Conservation (phyloP, 192 early-diverging fungal genomes). For the Linnemannia zychae region DNA sequence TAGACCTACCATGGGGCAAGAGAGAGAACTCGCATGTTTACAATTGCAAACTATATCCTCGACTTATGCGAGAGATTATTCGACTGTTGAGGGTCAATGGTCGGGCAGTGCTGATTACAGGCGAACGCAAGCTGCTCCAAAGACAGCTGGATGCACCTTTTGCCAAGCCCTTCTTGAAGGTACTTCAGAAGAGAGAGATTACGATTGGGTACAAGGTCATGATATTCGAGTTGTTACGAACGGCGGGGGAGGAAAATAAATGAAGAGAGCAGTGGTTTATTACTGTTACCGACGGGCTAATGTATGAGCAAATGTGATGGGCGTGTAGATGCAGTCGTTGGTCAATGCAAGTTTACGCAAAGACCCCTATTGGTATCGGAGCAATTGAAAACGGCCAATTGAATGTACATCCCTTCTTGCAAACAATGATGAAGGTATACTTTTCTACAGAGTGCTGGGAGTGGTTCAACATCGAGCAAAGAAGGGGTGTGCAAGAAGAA, state of each 20-base stretch:
- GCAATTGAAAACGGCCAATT: no score
- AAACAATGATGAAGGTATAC: no score
- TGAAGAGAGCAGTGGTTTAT: neutral
- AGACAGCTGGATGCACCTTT: slow-evolving; percentile 45
- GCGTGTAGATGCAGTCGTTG: no score
- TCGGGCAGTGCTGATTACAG: slow-evolving; percentile 60
- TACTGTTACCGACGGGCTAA: no score
- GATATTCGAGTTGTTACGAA: slow-evolving; percentile 33
- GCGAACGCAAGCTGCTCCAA: slow-evolving; percentile 60
- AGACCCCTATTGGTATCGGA: no score
- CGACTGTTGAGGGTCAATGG: slow-evolving; percentile 43
- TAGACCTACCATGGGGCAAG: slow-evolving; percentile 52
- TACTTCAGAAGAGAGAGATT: slow-evolving; percentile 31
- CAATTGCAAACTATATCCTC: slow-evolving; percentile 62
- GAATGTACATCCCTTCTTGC: no score
- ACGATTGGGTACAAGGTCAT: slow-evolving; percentile 53
- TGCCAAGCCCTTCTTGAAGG: slow-evolving; percentile 14
- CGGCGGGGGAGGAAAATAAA: neutral
- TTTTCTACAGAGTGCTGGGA: no score
- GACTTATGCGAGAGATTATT: slow-evolving; percentile 53
- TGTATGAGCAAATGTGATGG: no score
- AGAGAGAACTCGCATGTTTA: slow-evolving; percentile 40
- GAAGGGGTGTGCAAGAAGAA: no score
- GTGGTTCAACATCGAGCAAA: no score
- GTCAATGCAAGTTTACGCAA: no score